Percentiles rank a stretch among this genome's conserved stretches.
phyloP scores from a whole-genome alignment of 768 basidiomycete species.

The Lentinula edodes region DNA sequence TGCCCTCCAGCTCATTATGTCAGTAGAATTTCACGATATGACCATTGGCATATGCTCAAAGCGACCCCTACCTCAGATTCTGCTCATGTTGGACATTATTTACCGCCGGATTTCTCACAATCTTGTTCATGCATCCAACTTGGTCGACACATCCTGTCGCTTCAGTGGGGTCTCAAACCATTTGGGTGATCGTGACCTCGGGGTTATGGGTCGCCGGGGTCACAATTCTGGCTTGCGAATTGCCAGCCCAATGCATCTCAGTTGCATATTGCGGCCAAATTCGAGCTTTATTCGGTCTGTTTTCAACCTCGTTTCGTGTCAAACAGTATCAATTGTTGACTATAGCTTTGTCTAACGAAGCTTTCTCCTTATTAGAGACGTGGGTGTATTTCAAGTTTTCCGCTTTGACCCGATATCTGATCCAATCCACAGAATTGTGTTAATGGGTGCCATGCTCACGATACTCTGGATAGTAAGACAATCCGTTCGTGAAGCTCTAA shows the following conservation, averaged over 20 bases:
- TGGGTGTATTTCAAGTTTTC: not conserved
- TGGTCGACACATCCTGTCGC: slow-evolving; percentile 1
- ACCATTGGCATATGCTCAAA: not conserved
- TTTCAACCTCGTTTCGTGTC: not conserved
- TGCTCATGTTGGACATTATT: not conserved
- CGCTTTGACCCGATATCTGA: not conserved
- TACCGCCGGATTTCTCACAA: not conserved
- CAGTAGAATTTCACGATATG: not conserved
- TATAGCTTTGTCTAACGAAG: not conserved
- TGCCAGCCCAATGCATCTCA: not conserved
- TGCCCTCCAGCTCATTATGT: not conserved
- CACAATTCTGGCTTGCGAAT: not conserved
- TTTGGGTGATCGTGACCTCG: not conserved
- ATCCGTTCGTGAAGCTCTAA: not conserved
- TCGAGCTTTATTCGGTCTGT: not conserved
- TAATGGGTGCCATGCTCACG: not conserved
- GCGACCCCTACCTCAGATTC: not conserved
- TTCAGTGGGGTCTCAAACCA: not conserved
- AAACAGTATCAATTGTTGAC: not conserved
- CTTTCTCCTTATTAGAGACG: not conserved
- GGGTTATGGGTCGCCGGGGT: not conserved
- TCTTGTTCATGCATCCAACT: not conserved
- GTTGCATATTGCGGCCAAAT: not conserved
- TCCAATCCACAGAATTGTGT: not conserved
- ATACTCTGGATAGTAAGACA: slow-evolving; percentile 1